These are phyloP conservation scores for Colletotrichum sp. DNA, from an alignment of 2,329 filamentous ascomycete species.

Conservation along the genomic window DNA sequence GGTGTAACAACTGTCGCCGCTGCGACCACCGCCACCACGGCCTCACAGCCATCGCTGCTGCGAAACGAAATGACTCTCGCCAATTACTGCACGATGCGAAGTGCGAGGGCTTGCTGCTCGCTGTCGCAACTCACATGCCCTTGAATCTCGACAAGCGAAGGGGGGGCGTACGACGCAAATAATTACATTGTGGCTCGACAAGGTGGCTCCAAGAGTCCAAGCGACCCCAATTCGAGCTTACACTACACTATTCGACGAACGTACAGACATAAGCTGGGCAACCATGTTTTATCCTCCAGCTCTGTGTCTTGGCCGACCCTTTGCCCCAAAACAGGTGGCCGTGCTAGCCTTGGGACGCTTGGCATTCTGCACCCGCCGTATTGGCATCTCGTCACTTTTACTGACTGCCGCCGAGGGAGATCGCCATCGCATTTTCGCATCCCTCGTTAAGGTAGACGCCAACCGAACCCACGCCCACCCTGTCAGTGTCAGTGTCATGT, in stretches of 20 bases:
- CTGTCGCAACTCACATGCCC: not conserved
- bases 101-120: not conserved
- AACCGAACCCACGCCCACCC: not conserved
- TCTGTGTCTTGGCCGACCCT: not conserved
- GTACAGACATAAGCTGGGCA: not conserved
- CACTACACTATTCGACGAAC: not conserved
- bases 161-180: not conserved
- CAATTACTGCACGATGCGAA: not conserved
- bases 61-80: not conserved
- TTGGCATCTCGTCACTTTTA: not conserved
- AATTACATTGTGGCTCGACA: not conserved
- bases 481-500: not conserved
- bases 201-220: not conserved
- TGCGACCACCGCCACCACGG: not conserved
- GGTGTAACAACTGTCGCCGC: not conserved
- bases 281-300: not conserved
- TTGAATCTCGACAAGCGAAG: not conserved
- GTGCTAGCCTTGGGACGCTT: constrained; percentile 9
- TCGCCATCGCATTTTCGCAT: not conserved
- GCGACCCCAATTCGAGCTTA: not conserved
- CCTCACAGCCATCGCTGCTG: not conserved
- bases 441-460: not conserved
- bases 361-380: not conserved
- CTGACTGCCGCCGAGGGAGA: not conserved
- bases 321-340: not conserved